Base-by-base conservation (phyloP, 257 asterid genomes). In the Haberlea rhodopensis region DNA sequence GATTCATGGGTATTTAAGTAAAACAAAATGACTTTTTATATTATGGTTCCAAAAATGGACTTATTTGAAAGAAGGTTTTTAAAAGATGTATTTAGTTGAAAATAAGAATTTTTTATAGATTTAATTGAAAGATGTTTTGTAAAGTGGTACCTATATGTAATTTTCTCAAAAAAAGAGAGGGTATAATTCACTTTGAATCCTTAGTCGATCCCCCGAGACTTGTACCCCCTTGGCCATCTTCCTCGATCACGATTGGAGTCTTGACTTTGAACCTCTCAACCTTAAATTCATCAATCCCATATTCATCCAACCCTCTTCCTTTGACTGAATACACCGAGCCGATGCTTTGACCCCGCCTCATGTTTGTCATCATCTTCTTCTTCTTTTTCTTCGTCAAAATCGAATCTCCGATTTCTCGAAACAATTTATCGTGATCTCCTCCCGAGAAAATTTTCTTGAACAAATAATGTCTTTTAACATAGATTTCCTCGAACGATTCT, bases 311-410 rank as follows among this genome's bases (percentile, higher is more conserved):
- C 20, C 76, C 80, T 58, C 82, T 54, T 13, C 6, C 13, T 29
- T 45, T 32, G 9, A 51, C 61, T 2, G 58, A 60, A 21, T 24
- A 4, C 15, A 18, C 53, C 2, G 75, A 62, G 6, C 83, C 69
- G 75, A 76, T 37, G 82, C 88, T 85, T 55, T 53, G n/a, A 71
- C 84, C 84, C 60, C 91, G 77, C 1, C 78, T 34, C 78, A 81
- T 52, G 63, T 77, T 78, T 11, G 28, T 28, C 3, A 8, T 20
- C 60, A 59, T 76, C 54, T 60, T 62, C 78, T 72, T 69, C 45
- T 63, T 77, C n/a, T n/a, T n/a, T n/a, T n/a, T n/a, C 69, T 69
- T 81, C 69, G n/a, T 72, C 58, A 13, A 57, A 57, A 67, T 18
- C 43, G 74, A 75, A 0, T 49, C 9, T 0, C 71, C 71, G 8